These are phyloP conservation scores for Blastocrithidia nonstop DNA, from an alignment of 208 protist genomes.

Conservation along the genomic window DNA sequence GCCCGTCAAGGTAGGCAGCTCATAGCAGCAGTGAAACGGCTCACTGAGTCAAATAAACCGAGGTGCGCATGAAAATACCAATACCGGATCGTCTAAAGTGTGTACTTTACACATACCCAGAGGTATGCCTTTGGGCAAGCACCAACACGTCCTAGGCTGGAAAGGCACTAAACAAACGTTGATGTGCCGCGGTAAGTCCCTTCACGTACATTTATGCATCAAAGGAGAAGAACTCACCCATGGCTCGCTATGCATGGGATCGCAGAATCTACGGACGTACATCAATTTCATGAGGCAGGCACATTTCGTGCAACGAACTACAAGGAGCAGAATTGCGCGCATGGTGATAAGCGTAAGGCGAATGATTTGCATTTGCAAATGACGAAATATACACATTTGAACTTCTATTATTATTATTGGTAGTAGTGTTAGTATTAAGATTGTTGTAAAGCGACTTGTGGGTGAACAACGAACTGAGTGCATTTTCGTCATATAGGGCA, in stretches of 20 bases:
- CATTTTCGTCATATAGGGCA: too few relatives aligned
- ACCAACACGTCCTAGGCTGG: conserved; percentile 19
- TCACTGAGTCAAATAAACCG: conserved; percentile 25
- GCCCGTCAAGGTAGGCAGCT: conserved; percentile 28
- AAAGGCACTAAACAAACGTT: conserved; percentile 20
- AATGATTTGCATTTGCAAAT: too few relatives aligned
- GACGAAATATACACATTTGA: too few relatives aligned
- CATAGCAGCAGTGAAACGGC: conserved; percentile 24
- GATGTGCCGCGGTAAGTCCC: conserved; percentile 23
- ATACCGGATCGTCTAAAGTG: conserved; percentile 16
- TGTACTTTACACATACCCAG: conserved; percentile 12
- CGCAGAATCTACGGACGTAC: too few relatives aligned
- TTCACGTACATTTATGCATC: conserved; percentile 27
- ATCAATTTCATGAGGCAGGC: too few relatives aligned
- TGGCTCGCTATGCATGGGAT: conserved; percentile 6
- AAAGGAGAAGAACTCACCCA: conserved; percentile 12
- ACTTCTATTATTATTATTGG: too few relatives aligned
- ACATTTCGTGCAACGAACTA: too few relatives aligned
- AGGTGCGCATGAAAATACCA: conserved; percentile 20
- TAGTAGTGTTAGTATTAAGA: too few relatives aligned
- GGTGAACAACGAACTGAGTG: too few relatives aligned
- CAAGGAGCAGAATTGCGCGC: too few relatives aligned
- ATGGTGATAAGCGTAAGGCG: too few relatives aligned
- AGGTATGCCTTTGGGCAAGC: conserved; percentile 10
- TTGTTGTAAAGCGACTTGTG: too few relatives aligned